Evolutionary conservation across 2,329 filamentous ascomycete genomes (phyloP).

Genomic region (Cytospora piceicola): DNA sequence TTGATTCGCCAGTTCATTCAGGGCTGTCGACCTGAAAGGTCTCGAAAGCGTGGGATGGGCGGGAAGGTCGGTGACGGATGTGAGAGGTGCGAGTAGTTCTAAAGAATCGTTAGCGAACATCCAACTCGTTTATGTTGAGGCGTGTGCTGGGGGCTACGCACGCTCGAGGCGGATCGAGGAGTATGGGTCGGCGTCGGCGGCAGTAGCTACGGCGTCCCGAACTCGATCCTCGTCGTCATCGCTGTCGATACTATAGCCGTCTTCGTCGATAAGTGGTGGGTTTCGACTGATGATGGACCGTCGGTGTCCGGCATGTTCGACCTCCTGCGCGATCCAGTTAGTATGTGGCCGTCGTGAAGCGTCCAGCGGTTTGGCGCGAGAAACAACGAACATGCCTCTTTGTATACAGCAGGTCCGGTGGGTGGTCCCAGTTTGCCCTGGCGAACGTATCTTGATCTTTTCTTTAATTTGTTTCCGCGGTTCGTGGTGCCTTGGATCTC

Average conservation of each 20-base stretch:
- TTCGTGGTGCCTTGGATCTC: conserved; percentile 72
- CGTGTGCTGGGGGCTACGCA: conserved; percentile 45
- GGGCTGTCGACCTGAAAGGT: conserved; percentile 73
- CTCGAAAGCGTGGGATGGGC: conserved; percentile 74
- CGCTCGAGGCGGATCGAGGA: conserved; percentile 71
- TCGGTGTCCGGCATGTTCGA: conserved; percentile 74
- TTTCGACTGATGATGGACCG: conserved; percentile 76
- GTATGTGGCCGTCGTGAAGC: conserved; percentile 30
- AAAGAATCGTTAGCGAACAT: conserved; percentile 37
- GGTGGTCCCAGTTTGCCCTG: conserved; percentile 70
- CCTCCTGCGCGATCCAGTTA: conserved; percentile 53
- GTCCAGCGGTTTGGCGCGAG: neutral
- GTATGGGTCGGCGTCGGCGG: conserved; percentile 76
- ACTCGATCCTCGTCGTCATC: conserved; percentile 69
- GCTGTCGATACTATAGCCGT: conserved; percentile 76
- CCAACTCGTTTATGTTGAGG: neutral
- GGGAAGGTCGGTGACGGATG: conserved; percentile 73
- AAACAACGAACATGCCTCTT: conserved; percentile 59
- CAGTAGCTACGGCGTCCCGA: conserved; percentile 62
- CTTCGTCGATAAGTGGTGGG: conserved; percentile 72
- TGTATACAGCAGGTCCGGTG: conserved; percentile 69
- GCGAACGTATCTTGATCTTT: conserved; percentile 71
- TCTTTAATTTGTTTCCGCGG: conserved; percentile 79
- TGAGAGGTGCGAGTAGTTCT: conserved; percentile 78
- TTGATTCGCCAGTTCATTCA: conserved; percentile 72